These are phyloP conservation scores for Alternaria arborescens DNA, from an alignment of 2,329 filamentous ascomycete genomes.

Conservation along the genomic window DNA sequence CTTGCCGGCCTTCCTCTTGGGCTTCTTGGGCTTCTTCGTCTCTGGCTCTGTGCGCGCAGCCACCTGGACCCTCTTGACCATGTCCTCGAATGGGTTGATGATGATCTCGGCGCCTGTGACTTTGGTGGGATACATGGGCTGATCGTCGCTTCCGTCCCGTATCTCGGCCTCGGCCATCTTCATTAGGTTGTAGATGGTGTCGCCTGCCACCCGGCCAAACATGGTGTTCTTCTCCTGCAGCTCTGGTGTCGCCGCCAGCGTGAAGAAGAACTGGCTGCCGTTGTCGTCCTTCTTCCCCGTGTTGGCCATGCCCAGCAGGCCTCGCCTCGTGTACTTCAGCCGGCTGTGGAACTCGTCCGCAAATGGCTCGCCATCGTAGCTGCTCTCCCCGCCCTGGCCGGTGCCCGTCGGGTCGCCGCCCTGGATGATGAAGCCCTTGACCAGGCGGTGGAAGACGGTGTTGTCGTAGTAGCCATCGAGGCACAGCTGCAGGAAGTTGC, in stretches of 20 bases:
- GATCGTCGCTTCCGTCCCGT: constrained; percentile 76
- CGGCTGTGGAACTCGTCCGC: constrained; percentile 92
- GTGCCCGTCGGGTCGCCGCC: constrained; percentile 95
- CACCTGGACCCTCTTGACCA: constrained; percentile 73
- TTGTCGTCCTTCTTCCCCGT: constrained; percentile 80
- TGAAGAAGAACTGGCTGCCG: constrained; percentile 97
- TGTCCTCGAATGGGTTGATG: constrained; percentile 83
- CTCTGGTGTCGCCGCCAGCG: constrained; percentile 82
- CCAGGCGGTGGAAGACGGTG: constrained; percentile 92
- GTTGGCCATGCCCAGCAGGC: constrained; percentile 96
- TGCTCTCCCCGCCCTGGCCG: constrained; percentile 88
- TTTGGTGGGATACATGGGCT: constrained; percentile 85
- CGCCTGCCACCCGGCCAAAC: constrained; percentile 89
- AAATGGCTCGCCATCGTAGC: constrained; percentile 84
- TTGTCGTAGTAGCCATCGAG: constrained; percentile 95
- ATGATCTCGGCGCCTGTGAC: constrained; percentile 78
- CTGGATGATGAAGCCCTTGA: constrained; percentile 91
- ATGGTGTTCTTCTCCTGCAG: constrained; percentile 89
- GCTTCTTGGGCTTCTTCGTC: constrained; percentile 57
- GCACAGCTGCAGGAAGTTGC: constrained; percentile 95
- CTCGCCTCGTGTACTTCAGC: constrained; percentile 90
- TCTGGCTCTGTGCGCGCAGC: constrained; percentile 60
- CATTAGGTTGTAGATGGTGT: constrained; percentile 94
- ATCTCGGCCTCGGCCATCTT: constrained; percentile 92
- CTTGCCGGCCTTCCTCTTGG: constrained; percentile 77